A percentile compares a stretch with the other conserved stretches of the same genome.
These are phyloP conservation scores for Zymoseptoria passerinii DNA, from an alignment of 2,329 filamentous ascomycete genomes.

Conservation along the genomic window DNA sequence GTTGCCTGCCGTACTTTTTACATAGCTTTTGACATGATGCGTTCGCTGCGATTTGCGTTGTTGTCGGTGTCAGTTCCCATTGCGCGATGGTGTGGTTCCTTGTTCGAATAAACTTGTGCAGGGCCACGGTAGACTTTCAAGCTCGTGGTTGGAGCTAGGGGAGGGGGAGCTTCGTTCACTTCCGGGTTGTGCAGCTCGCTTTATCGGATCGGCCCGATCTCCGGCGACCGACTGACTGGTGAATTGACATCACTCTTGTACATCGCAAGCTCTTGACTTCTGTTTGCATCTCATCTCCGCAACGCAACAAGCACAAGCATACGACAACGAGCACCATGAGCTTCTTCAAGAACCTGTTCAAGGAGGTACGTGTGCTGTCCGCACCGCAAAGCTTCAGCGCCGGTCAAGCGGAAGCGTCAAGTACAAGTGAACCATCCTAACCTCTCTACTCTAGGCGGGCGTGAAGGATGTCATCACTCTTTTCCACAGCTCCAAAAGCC, in stretches of 20 bases:
- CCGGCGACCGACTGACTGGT: background rate
- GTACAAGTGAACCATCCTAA: constrained; percentile 1
- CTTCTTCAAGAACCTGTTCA: constrained; percentile 42
- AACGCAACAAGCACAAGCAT: background rate
- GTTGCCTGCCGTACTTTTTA: background rate
- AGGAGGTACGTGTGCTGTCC: constrained; percentile 32
- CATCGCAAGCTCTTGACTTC: background rate
- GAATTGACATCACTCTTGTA: background rate
- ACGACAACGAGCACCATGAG: constrained; percentile 21
- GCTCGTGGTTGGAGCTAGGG: background rate
- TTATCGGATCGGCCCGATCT: background rate
- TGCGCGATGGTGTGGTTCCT: background rate
- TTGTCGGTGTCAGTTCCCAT: background rate
- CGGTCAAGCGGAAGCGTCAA: background rate
- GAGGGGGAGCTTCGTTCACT: too few species aligned
- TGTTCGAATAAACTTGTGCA: too few species aligned
- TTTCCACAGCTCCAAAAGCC: constrained; percentile 76
- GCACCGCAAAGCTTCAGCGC: background rate
- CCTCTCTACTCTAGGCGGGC: constrained; percentile 28
- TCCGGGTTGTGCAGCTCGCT: background rate
- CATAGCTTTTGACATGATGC: background rate
- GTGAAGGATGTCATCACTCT: constrained; percentile 78
- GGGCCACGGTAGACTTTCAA: background rate
- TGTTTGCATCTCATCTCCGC: background rate
- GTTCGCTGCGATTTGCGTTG: background rate